phyloP scores from a whole-genome alignment of 352 stramenopile genomes.

The Albugo laibachii region DNA sequence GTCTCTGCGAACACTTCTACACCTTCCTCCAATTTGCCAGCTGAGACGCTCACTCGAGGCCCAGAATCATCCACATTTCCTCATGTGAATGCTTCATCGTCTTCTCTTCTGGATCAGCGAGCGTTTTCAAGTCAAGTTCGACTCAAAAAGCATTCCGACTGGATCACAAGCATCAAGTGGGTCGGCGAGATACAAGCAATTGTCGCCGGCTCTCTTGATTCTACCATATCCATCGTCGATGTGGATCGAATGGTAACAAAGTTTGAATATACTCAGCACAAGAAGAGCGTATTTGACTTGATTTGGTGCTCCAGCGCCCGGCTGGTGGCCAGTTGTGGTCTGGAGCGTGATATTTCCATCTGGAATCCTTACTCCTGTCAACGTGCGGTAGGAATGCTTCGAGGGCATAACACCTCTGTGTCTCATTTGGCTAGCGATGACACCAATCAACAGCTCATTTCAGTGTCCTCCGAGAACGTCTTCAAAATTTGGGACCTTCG shows the following conservation, averaged over 20 bases:
- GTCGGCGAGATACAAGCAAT: constrained; percentile 62
- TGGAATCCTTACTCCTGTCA: constrained; percentile 82
- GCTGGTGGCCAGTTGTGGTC: constrained; percentile 60
- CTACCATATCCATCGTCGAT: constrained; percentile 65
- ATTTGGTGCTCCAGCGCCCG: constrained; percentile 55
- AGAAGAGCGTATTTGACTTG: constrained; percentile 68
- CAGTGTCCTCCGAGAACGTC: constrained; percentile 57
- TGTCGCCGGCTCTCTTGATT: constrained; percentile 58
- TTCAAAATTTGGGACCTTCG: constrained; percentile 74
- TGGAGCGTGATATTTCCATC: constrained; percentile 73
- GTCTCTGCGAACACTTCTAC: not conserved
- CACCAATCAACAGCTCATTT: constrained; percentile 73
- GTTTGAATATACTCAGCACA: constrained; percentile 64
- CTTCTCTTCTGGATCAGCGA: not conserved
- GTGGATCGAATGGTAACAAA: constrained; percentile 62
- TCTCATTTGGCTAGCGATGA: constrained; percentile 59
- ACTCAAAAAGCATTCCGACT: constrained; percentile 14
- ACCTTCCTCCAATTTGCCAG: not conserved
- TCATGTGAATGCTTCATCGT: not conserved
- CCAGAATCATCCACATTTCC: not conserved
- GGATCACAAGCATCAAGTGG: constrained; percentile 70
- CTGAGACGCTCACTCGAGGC: not conserved
- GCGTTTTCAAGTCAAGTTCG: too few relatives aligned
- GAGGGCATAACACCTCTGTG: constrained; percentile 53
- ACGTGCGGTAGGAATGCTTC: constrained; percentile 41